Percentiles rank a stretch among this genome's conserved stretches.
These are phyloP conservation scores for Fusarium sp. DNA, from an alignment of 2,329 filamentous ascomycete species.

Conservation along the genomic window DNA sequence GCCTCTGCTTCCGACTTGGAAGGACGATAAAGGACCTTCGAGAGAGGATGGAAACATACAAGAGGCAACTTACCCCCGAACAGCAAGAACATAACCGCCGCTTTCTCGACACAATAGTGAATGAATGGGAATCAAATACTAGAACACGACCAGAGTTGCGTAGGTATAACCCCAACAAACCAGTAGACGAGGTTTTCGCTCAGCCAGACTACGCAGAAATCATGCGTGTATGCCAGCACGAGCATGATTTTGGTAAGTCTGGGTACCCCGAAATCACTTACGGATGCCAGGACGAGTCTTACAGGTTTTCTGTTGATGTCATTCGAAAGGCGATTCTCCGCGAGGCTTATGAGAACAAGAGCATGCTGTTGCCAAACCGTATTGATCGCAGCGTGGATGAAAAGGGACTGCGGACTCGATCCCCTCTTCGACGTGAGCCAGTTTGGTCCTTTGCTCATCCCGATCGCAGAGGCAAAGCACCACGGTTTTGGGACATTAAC, in stretches of 20 bases:
- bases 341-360: constrained; percentile 56
- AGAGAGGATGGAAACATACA: not conserved
- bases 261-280: constrained; percentile 6
- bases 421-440: constrained; percentile 43
- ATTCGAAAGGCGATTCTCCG: constrained; percentile 55
- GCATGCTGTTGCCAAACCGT: constrained; percentile 55
- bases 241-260: constrained; percentile 15
- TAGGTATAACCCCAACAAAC: constrained; percentile 9
- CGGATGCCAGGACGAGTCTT: constrained; percentile 13
- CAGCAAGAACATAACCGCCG: constrained; percentile 15
- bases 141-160: constrained; percentile 28
- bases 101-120: constrained; percentile 23
- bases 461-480: constrained; percentile 23
- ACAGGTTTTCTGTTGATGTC: constrained; percentile 32
- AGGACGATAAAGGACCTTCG: constrained; percentile 42
- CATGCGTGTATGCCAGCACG: constrained; percentile 48
- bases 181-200: not conserved
- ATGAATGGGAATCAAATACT: constrained; percentile 30
- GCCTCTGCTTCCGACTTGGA: constrained; percentile 55
- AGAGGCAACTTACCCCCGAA: constrained; percentile 12
- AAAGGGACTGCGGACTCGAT: constrained; percentile 14
- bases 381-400: constrained; percentile 36
- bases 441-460: constrained; percentile 48
- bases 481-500: constrained; percentile 56
- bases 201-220: constrained; percentile 45